Conservation (phyloP, 805 yeast species). For the Kregervanrija delftensis region DNA sequence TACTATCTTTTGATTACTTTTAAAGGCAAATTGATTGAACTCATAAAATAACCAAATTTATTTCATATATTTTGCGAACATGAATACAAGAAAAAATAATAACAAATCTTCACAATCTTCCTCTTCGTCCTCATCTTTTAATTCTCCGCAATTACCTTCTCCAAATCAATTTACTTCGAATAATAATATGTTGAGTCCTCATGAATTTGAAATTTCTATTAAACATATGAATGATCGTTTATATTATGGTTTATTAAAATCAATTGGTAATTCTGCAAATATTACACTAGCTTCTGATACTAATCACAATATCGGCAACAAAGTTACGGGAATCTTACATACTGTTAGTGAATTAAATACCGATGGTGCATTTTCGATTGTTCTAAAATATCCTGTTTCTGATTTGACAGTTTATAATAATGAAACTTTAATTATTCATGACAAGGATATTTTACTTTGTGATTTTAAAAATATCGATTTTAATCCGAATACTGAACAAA, state of each 20-base stretch:
- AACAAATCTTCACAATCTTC: too few relatives aligned
- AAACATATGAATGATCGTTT: conserved; percentile 48
- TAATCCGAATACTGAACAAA: background rate
- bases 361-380: conserved; percentile 43
- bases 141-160: conserved; percentile 1
- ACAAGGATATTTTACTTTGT: conserved; percentile 46
- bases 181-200: conserved; percentile 1
- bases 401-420: conserved; percentile 27
- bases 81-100: too few relatives aligned
- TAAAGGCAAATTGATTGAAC: too few relatives aligned
- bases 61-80: too few relatives aligned
- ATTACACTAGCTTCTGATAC: conserved; percentile 52
- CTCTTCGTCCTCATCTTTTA: too few relatives aligned
- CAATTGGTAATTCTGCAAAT: conserved; percentile 51
- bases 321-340: conserved; percentile 51
- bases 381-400: conserved; percentile 45
- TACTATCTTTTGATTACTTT: too few relatives aligned
- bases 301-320: conserved; percentile 27
- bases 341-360: conserved; percentile 36
- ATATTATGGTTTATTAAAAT: conserved; percentile 44
- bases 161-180: too few relatives aligned
- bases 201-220: conserved; percentile 23
- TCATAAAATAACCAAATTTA: too few relatives aligned
- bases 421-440: conserved; percentile 36
- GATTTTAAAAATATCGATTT: conserved; percentile 37